Percentiles rank a stretch among this genome's conserved stretches.
Conservation (phyloP, 1,284 basidiomycete genomes). For the Neonothopanus nambi region DNA sequence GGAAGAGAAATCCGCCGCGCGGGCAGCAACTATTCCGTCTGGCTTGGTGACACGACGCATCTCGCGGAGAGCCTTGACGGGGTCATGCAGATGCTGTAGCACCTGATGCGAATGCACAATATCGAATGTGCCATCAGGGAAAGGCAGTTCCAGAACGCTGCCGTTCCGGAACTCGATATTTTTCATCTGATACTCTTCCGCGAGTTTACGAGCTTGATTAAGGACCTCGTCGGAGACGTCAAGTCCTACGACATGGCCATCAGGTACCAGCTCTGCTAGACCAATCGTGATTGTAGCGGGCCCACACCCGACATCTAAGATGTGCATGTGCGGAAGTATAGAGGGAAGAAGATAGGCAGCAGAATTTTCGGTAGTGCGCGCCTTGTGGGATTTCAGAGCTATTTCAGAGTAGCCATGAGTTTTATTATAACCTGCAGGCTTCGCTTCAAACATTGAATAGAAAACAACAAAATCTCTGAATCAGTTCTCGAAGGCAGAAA, state of each 20-base stretch:
- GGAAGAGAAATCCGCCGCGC: conserved; percentile 28
- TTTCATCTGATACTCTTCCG: conserved; percentile 22
- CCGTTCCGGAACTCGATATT: conserved; percentile 36
- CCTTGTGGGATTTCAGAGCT: conserved; percentile 39
- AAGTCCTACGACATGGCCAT: conserved; percentile 42
- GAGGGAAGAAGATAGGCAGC: conserved; percentile 40
- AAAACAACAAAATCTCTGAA: too few relatives aligned
- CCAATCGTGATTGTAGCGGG: conserved; percentile 46
- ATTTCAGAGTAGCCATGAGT: conserved; percentile 24
- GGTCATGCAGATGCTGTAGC: conserved; percentile 42
- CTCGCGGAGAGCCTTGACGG: conserved; percentile 38
- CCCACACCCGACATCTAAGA: conserved; percentile 49
- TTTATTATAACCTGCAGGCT: too few relatives aligned
- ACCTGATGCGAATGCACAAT: conserved; percentile 49
- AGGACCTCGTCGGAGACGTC: conserved; percentile 33
- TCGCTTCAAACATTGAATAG: too few relatives aligned
- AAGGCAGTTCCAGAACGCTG: conserved; percentile 31
- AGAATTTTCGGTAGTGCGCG: conserved; percentile 44
- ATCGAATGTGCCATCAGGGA: conserved; percentile 39
- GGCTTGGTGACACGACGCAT: conserved; percentile 44
- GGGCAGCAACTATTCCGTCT: conserved; percentile 42
- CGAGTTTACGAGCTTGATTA: conserved; percentile 28
- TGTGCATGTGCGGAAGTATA: conserved; percentile 38
- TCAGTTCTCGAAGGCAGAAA: too few relatives aligned
- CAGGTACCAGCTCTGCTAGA: conserved; percentile 38